Evolutionary conservation across 495 filamentous ascomycete species (phyloP).

Genomic region (Aspergillus cavernicola): DNA sequence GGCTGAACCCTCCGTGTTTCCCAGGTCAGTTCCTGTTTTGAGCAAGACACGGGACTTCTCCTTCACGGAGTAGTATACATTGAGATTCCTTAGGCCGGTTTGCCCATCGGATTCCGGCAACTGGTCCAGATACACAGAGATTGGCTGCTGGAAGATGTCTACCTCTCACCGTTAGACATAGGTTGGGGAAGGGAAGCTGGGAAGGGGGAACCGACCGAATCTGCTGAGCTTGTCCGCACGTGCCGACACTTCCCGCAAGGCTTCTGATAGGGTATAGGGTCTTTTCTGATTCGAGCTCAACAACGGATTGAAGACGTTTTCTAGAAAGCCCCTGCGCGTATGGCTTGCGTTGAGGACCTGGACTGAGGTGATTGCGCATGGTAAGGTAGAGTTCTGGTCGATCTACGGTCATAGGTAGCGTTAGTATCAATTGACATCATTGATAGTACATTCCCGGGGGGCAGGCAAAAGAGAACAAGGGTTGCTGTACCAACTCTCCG

Average conservation of each 20-base stretch:
- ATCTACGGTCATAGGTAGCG: slow-evolving; percentile 49
- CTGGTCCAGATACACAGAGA: slow-evolving; percentile 73
- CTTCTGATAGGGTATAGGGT: slow-evolving; percentile 72
- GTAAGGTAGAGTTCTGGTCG: slow-evolving; percentile 73
- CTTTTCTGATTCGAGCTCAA: slow-evolving; percentile 62
- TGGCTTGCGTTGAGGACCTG: slow-evolving; percentile 72
- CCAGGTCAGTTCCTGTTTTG: slow-evolving; percentile 89
- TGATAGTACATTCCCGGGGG: no score
- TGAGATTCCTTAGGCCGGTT: slow-evolving; percentile 62
- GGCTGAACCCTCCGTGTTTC: slow-evolving; percentile 86
- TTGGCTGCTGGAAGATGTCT: slow-evolving; percentile 87
- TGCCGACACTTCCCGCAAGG: slow-evolving; percentile 62
- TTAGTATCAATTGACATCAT: slow-evolving; percentile 8
- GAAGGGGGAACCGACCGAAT: slow-evolving; percentile 60
- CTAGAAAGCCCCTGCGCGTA: slow-evolving; percentile 75
- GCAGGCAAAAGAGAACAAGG: neutral
- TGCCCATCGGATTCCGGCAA: slow-evolving; percentile 56
- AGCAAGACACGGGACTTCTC: slow-evolving; percentile 78
- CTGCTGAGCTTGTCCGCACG: slow-evolving; percentile 70
- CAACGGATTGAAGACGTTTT: slow-evolving; percentile 72
- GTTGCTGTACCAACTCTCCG: slow-evolving; percentile 45
- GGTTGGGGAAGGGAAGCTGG: neutral
- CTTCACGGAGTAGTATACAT: slow-evolving; percentile 67
- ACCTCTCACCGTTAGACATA: slow-evolving; percentile 16
- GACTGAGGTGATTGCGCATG: slow-evolving; percentile 75